Evolutionary conservation across 176 grass and related monocot genomes (phyloP).

Genomic region (Cymbopogon citratus): DNA sequence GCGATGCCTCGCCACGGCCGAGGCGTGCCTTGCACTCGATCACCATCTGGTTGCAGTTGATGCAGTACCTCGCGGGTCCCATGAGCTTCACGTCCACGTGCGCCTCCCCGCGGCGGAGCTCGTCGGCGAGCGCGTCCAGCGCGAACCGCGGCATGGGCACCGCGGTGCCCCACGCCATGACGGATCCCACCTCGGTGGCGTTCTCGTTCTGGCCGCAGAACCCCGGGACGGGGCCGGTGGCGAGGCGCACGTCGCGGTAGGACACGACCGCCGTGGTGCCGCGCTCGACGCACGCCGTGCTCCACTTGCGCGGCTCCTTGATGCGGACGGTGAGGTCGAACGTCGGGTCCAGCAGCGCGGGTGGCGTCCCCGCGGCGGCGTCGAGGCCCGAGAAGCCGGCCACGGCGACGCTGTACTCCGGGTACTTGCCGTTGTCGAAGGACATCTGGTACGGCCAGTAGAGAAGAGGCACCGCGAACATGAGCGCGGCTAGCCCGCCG

Average conservation of each 20-base stretch:
- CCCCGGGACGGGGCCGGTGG: not conserved
- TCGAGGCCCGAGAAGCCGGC: constrained; percentile 22
- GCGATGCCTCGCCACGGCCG: constrained; percentile 6
- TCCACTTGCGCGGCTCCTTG: constrained; percentile 8
- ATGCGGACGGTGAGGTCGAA: constrained; percentile 41
- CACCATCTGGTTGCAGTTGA: not conserved
- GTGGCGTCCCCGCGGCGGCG: not conserved
- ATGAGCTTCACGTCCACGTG: constrained; percentile 8
- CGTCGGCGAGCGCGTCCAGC: constrained; percentile 2
- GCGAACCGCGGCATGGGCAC: constrained; percentile 25
- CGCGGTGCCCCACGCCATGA: constrained; percentile 42
- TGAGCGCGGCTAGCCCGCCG: not conserved
- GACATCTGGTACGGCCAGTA: not conserved
- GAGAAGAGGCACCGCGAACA: not conserved
- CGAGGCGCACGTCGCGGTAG: constrained; percentile 25
- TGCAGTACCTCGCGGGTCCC: not conserved
- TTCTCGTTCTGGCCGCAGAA: constrained; percentile 33
- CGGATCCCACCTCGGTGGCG: not conserved
- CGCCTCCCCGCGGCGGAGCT: constrained; percentile 14
- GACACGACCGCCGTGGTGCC: constrained; percentile 17
- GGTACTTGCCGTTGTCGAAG: constrained; percentile 2
- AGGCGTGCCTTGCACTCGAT: constrained; percentile 23
- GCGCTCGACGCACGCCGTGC: not conserved
- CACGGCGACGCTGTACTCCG: constrained; percentile 30
- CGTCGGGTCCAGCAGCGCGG: constrained; percentile 3